Base-by-base conservation (phyloP, 441 rosid genomes). In the Melastoma candidum region DNA sequence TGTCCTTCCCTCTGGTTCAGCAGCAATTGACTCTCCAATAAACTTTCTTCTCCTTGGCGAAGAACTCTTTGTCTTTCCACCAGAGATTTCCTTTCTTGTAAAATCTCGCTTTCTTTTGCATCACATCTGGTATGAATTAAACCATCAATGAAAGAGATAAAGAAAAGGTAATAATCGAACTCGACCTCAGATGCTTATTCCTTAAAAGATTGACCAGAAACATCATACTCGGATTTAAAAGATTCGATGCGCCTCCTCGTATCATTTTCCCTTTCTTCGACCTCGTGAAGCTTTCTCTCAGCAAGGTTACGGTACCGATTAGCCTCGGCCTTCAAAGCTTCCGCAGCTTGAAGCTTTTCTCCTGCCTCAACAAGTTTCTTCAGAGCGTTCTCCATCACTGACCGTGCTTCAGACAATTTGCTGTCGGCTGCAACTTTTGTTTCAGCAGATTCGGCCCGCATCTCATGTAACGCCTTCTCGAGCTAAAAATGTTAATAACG, bases 401-500 rank as follows among this genome's bases (percentile, higher is more conserved):
- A 57, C 7, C 66, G 73, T 14, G 82, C 95, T 73, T 85, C 97
- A 63, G 84, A 74, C 65, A 80, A 62, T 72, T 73, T 81, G 64
- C 70, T 62, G 49, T 58, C 86, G 49, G 95, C 92, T 12, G 98
- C 70, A 75, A 92, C 84, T 77, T 92, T 92, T 0, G 70, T 69
- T 73, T 88, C 97, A 13, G 98, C 95, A 78, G 79, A 77, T 71
- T 92, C 95, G 47, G 92, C 83, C 65, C 95, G 97, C 74, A 92
- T 85, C 79, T 88, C 98, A 62, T 88, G 97, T 82, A 92, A 71
- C 43, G 92, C 70, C 72, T 92, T 92, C 77, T 92, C 98, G 36
- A 92, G 63, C 98, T 92, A 65, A 63, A 66, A 48, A 60, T 65
- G 12, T 49, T 43, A 66, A 64, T 54, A 43, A 64, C 44, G 46